phyloP scores from a whole-genome alignment of 2,329 filamentous ascomycete genomes.

The Myriosclerotinia curreyana region DNA sequence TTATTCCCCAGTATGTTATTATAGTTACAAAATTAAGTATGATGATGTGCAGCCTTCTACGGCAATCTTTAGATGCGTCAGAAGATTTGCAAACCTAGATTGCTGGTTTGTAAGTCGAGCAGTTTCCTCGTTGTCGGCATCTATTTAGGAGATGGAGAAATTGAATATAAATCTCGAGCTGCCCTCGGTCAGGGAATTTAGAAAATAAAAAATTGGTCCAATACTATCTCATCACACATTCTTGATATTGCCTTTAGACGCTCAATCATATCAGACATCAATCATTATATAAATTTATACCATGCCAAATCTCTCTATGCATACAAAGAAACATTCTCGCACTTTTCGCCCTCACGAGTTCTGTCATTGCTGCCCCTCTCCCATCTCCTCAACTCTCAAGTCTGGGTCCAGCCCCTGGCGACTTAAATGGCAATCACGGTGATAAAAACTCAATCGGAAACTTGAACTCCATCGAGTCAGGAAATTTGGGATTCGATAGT shows the following conservation, averaged over 20 bases:
- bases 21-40: neutral
- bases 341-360: neutral
- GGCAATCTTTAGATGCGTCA: neutral
- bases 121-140: neutral
- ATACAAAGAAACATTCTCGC: neutral
- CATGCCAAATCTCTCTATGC: neutral
- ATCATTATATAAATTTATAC: neutral
- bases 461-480: neutral
- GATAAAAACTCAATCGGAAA: neutral
- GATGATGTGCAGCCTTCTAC: too few species aligned
- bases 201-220: neutral
- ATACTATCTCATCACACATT: neutral
- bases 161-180: neutral
- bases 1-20: neutral
- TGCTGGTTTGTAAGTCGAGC: neutral
- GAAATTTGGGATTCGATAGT: neutral
- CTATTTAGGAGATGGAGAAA: neutral
- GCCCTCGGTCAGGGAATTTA: neutral
- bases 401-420: neutral
- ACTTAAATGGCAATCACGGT: neutral
- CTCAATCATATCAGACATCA: neutral
- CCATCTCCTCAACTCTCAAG: neutral
- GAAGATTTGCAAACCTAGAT: constrained; percentile 1
- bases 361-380: constrained; percentile 7
- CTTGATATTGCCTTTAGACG: neutral